Evolutionary conservation across 2,329 filamentous ascomycete species (phyloP).

Genomic region (Rhinocladiella similis): DNA sequence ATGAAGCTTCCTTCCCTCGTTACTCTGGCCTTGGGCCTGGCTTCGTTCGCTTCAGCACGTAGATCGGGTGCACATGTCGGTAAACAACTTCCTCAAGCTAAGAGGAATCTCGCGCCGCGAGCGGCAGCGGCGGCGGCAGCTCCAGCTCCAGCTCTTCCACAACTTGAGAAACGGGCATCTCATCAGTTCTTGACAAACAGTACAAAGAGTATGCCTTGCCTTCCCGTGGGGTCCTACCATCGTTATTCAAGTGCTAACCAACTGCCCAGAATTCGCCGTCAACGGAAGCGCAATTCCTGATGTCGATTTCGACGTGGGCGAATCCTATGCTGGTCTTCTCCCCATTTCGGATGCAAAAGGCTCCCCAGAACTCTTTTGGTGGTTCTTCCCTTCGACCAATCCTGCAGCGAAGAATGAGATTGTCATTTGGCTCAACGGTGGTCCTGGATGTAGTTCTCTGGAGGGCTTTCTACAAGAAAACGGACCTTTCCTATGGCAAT

Average conservation of each 20-base stretch:
- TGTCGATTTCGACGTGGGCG: conserved; percentile 60
- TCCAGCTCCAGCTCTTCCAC: conserved; percentile 1
- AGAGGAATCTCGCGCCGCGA: conserved; percentile 13
- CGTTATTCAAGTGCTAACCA: background rate
- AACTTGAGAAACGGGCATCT: conserved; percentile 16
- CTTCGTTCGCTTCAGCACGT: conserved; percentile 18
- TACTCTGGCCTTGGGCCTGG: conserved; percentile 17
- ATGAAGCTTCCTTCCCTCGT: conserved; percentile 27
- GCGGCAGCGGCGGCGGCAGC: background rate
- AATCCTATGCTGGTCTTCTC: conserved; percentile 51
- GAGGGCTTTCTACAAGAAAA: conserved; percentile 40
- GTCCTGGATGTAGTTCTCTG: conserved; percentile 93
- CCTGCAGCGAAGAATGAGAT: conserved; percentile 46
- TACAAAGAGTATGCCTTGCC: conserved; percentile 15
- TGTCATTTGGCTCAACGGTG: conserved; percentile 71
- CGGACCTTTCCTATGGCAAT: conserved; percentile 36
- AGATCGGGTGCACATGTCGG: conserved; percentile 28
- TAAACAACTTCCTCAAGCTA: conserved; percentile 22
- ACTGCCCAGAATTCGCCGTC: conserved; percentile 57
- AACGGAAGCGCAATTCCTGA: conserved; percentile 67
- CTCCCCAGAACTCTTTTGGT: conserved; percentile 49
- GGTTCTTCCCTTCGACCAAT: conserved; percentile 51
- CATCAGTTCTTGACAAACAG: conserved; percentile 21
- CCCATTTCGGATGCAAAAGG: conserved; percentile 51
- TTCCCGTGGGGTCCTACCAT: no score